phyloP scores from a whole-genome alignment of 352 stramenopile species.

The Globisporangium cystogenes region DNA sequence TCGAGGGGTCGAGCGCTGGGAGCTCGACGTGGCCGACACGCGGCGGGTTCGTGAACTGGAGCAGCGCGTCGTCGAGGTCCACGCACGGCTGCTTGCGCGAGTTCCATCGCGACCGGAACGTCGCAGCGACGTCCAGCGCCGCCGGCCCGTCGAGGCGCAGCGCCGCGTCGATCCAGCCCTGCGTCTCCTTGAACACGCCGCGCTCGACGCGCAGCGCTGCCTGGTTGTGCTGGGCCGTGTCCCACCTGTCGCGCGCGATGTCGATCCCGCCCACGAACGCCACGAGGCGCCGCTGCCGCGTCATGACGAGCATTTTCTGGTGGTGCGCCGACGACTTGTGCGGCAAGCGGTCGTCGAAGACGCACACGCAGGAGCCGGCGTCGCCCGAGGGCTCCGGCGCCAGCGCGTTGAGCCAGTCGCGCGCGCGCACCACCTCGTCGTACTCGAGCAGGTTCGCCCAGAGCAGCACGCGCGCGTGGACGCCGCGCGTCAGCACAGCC shows the following conservation, averaged over 20 bases:
- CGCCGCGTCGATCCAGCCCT: slow-evolving; percentile 62
- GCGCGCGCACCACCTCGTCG: slow-evolving; percentile 8
- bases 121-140: slow-evolving; percentile 48
- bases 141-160: slow-evolving; percentile 38
- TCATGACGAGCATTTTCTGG: slow-evolving; percentile 61
- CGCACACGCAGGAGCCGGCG: slow-evolving; percentile 16
- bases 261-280: slow-evolving; percentile 56
- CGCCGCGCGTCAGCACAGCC: slow-evolving; percentile 14
- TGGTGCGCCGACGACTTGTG: slow-evolving; percentile 55
- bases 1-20: neutral
- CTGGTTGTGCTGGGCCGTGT: slow-evolving; percentile 54
- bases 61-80: slow-evolving; percentile 29
- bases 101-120: slow-evolving; percentile 69
- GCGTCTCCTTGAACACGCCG: slow-evolving; percentile 28
- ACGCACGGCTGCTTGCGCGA: slow-evolving; percentile 23
- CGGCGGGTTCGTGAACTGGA: slow-evolving; percentile 46
- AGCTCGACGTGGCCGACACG: slow-evolving; percentile 12
- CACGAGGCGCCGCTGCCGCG: slow-evolving; percentile 27
- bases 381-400: neutral
- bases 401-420: slow-evolving; percentile 22
- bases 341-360: slow-evolving; percentile 65
- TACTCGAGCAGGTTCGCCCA: slow-evolving; percentile 19
- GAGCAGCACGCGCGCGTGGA: slow-evolving; percentile 22
- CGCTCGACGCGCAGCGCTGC: slow-evolving; percentile 26
- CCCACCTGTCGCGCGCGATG: slow-evolving; percentile 50